phyloP scores from a whole-genome alignment of 2,329 filamentous ascomycete genomes.

The Aspergillus glaucus region DNA sequence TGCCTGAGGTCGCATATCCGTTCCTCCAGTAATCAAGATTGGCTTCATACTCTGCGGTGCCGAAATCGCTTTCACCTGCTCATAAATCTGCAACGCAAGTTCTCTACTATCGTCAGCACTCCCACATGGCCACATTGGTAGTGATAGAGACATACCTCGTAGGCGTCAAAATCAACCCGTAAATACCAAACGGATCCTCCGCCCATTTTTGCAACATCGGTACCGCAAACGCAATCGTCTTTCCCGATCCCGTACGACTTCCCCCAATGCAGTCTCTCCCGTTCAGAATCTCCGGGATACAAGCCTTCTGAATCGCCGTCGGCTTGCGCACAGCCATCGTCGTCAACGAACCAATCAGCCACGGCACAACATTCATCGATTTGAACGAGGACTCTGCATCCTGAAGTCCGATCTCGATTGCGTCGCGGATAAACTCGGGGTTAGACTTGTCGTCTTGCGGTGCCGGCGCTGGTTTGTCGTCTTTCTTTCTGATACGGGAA shows the following conservation, averaged over 20 bases:
- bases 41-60: conserved; percentile 81
- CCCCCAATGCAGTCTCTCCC: conserved; percentile 93
- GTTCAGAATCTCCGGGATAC: conserved; percentile 86
- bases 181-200: conserved; percentile 85
- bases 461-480: conserved; percentile 11
- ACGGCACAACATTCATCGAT: conserved; percentile 68
- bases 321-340: conserved; percentile 78
- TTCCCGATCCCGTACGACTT: conserved; percentile 90
- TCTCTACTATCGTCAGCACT: conserved; percentile 49
- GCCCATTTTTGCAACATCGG: conserved; percentile 93
- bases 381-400: conserved; percentile 57
- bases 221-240: conserved; percentile 91
- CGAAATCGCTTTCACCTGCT: conserved; percentile 91
- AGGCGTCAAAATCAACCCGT: conserved; percentile 80
- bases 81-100: conserved; percentile 89
- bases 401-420: conserved; percentile 35
- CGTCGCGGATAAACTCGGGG: conserved; percentile 35
- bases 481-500: conserved; percentile 39
- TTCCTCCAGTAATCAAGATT: conserved; percentile 82
- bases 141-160: conserved; percentile 52
- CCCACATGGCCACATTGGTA: no score
- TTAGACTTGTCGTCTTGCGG: conserved; percentile 19
- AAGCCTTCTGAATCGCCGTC: conserved; percentile 86
- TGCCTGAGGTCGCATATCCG: conserved; percentile 87
- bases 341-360: conserved; percentile 75